A percentile compares a stretch with the other conserved stretches of the same genome.
Evolutionary conservation across 83 land plant species (phyloP).

Genomic region (Diphasiastrum complanatum): DNA sequence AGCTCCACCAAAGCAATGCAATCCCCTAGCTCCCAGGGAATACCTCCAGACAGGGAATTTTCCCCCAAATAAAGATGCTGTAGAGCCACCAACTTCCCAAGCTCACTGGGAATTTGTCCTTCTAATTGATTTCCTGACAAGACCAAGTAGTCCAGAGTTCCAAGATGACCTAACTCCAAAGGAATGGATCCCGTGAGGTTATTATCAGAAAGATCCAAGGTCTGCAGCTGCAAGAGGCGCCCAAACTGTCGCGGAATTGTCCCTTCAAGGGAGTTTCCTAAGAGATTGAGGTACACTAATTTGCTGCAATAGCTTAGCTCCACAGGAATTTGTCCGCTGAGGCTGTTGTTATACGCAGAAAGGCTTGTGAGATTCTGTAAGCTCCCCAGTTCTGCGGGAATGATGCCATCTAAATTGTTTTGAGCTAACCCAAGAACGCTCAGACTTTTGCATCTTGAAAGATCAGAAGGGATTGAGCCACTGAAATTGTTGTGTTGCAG

Average conservation of each 20-base stretch:
- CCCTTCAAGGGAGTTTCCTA: not conserved
- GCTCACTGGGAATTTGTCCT: not conserved
- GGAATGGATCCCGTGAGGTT: constrained; percentile 8
- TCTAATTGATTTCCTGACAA: not conserved
- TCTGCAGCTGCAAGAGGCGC: not conserved
- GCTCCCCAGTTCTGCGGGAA: not conserved
- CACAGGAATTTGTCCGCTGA: constrained; percentile 14
- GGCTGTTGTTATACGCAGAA: constrained; percentile 1
- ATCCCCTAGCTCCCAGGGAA: not conserved
- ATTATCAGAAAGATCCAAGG: constrained; percentile 63
- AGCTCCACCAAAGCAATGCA: not conserved
- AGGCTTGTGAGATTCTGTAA: not conserved
- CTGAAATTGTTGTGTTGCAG: too few species aligned
- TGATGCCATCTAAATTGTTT: not conserved
- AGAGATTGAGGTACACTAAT: not conserved
- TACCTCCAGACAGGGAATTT: not conserved
- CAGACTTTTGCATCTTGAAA: constrained; percentile 25
- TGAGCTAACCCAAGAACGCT: constrained; percentile 14
- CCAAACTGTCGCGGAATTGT: not conserved
- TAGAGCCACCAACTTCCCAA: not conserved
- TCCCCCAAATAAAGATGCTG: not conserved
- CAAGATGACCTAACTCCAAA: not conserved
- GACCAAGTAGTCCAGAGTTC: not conserved
- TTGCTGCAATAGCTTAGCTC: not conserved
- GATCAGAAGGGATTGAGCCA: constrained; percentile 24